Percentiles rank a stretch among this genome's conserved stretches.
phyloP scores from a whole-genome alignment of 768 basidiomycete genomes.

The Russula vinacea region DNA sequence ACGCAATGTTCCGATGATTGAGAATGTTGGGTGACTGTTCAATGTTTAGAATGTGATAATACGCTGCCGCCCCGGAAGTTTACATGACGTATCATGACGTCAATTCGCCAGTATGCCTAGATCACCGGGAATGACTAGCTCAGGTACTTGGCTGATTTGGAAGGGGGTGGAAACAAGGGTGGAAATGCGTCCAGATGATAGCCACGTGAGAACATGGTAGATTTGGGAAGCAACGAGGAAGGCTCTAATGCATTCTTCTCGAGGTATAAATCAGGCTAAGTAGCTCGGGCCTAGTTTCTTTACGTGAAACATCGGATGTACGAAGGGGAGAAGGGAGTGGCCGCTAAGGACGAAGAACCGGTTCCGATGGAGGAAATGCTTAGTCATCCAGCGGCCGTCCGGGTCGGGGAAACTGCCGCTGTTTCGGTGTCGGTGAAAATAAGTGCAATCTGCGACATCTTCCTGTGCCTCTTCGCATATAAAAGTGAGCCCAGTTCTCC shows the following conservation, averaged over 20 bases:
- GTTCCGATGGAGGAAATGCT: constrained; percentile 6
- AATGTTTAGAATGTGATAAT: not conserved
- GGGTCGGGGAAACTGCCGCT: not conserved
- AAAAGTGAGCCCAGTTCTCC: constrained; percentile 22
- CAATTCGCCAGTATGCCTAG: not conserved
- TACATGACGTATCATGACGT: constrained; percentile 8
- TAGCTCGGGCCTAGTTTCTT: too few relatives aligned
- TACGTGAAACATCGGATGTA: constrained; percentile 8
- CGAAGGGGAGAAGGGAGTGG: not conserved
- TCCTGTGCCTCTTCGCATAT: not conserved
- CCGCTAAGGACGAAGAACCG: not conserved
- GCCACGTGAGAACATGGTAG: not conserved
- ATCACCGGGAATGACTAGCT: not conserved
- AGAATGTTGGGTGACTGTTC: too few relatives aligned
- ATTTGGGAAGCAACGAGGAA: not conserved
- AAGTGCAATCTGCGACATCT: constrained; percentile 3
- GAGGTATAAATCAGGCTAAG: not conserved
- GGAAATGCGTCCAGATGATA: not conserved
- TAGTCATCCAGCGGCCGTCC: constrained; percentile 13
- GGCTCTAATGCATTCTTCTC: not conserved
- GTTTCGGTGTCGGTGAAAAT: not conserved
- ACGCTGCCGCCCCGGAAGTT: constrained; percentile 5
- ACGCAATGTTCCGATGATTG: not conserved
- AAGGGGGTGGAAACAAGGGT: not conserved
- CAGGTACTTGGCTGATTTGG: not conserved